Base-by-base conservation (phyloP, 495 filamentous ascomycete species). In the Aspergillus haitiensis region DNA sequence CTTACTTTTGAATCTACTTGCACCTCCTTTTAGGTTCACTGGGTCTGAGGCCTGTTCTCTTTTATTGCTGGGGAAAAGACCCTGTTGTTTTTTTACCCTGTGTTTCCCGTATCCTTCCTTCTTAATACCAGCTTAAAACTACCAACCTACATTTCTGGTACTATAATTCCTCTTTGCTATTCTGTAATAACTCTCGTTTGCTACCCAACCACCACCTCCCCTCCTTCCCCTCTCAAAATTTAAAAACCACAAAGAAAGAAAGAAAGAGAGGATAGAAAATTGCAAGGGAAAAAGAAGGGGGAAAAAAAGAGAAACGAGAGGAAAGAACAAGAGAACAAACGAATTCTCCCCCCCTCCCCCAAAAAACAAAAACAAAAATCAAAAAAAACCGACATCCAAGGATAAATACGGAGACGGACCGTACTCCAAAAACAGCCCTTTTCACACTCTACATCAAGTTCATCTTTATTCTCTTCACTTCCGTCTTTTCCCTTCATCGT, bases 401-500 rank as follows among this genome's bases (percentile, higher is more conserved):
- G 57, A 37, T 47, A 59, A 59, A 59, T 37, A 34, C 57, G 39
- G 57, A 53, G 55, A 50, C n/a, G 44, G 44, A 2, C 10, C 36
- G 46, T 49, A 39, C 37, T 4, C 31, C 21, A 40, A 54, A 40
- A 27, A 21, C 13, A 52, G 35, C 53, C n/a, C 35, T 5, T 21
- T 49, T 55, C 37, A 33, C 7, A 27, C 48, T 46, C 32, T 51
- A 34, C 48, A 42, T 46, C 50, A 32, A 37, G 21, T 39, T 47
- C 40, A 44, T 49, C 7, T 39, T 34, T 48, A 11, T 15, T 34
- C 55, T 45, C 40, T 59, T 18, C 18, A 34, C 32, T 37, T 39
- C 49, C 57, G 34, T 57, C 34, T 60, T 49, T 49, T 53, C 18
- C 51, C 45, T 61, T 68, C 75, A 75, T 61, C 72, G 70, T 78